Percentiles rank a stretch among this genome's conserved stretches.
These are phyloP conservation scores for Deinandra increscens DNA, from an alignment of 129 eudicot genomes.

Conservation along the genomic window DNA sequence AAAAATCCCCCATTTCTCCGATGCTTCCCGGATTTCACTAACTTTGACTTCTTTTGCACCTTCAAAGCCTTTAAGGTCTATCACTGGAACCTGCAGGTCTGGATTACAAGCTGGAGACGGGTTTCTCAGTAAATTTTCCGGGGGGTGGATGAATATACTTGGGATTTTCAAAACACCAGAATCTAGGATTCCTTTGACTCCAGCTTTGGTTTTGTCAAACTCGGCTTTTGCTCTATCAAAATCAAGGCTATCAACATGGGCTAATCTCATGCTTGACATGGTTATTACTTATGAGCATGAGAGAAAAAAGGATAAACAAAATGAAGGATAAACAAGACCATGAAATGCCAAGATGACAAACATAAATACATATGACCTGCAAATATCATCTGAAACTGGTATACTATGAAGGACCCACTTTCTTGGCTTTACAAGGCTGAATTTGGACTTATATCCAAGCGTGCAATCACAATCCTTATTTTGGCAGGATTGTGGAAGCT, in stretches of 20 bases:
- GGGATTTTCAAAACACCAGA: slow-evolving; percentile 38
- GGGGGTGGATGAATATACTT: slow-evolving; percentile 38
- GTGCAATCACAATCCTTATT: slow-evolving; percentile 20
- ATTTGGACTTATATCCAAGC: slow-evolving; percentile 30
- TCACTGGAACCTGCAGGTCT: slow-evolving; percentile 28
- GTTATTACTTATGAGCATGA: neutral
- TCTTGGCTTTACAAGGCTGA: slow-evolving; percentile 41
- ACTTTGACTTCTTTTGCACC: slow-evolving; percentile 25
- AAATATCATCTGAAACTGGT: slow-evolving; percentile 23
- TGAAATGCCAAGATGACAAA: slow-evolving; percentile 7
- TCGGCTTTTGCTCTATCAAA: slow-evolving; percentile 35
- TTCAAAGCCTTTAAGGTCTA: slow-evolving; percentile 28
- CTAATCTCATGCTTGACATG: slow-evolving; percentile 20
- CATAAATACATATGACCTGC: slow-evolving; percentile 1
- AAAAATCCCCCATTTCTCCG: slow-evolving; percentile 48
- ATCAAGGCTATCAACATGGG: slow-evolving; percentile 6
- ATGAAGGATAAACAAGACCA: slow-evolving; percentile 1
- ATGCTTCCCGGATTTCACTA: slow-evolving; percentile 34
- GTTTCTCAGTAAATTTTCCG: slow-evolving; percentile 22
- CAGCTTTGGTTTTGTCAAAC: slow-evolving; percentile 45
- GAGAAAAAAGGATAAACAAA: neutral
- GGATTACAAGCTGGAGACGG: neutral
- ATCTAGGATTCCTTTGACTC: slow-evolving; percentile 43
- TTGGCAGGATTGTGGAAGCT: slow-evolving; percentile 29
- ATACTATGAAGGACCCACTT: slow-evolving; percentile 20